Base-by-base conservation (phyloP, 352 stramenopile species). In the Pythium diclinum region DNA sequence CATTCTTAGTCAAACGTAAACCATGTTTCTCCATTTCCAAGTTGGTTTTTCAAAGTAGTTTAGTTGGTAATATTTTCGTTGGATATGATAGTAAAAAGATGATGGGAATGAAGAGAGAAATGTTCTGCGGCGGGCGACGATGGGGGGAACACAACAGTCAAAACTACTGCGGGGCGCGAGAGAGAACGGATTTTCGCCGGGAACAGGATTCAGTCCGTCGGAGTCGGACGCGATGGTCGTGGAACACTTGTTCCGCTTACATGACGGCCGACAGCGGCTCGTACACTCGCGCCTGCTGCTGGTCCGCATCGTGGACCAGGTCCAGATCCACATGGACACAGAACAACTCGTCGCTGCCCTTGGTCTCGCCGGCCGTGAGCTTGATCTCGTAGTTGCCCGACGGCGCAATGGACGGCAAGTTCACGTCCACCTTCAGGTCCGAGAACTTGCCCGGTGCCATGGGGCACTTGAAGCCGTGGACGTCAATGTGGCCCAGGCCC, bases 401-500 rank as follows among this genome's bases (percentile, higher is more conserved):
- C 3, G 84, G 87, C 3, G 87, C 84, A 65, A 95, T 95, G 30
- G 82, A 76, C 11, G 87, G 86, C 21, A 95, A 60, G 67, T 93
- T 95, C 61, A 95, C 82, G 30, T 92, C 77, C 57, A 93, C 76
- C 72, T 89, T 87, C 16, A 95, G 34, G 61, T 87, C 75, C 10
- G 77, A 82, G 44, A 77, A 83, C 57, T 84, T 81, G 59, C 85
- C 87, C 47, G 81, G 68, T 54, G 79, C 76, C 62, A 91, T 69
- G 14, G 87, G 87, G 72, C 87, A 95, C 28, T 71, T 46, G 56
- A 95, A 91, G 8, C 87, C 87, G 63, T 93, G 80, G 19, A 95
- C 78, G 34, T 92, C 83, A 65, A 95, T 95, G 73, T 95, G 83
- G 51, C 87, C 87, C 25, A 95, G 73, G n/a, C 77, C 83, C 17